These are phyloP conservation scores for Byssochlamys sp. DNA, from an alignment of 2,329 filamentous ascomycete genomes.

Conservation along the genomic window DNA sequence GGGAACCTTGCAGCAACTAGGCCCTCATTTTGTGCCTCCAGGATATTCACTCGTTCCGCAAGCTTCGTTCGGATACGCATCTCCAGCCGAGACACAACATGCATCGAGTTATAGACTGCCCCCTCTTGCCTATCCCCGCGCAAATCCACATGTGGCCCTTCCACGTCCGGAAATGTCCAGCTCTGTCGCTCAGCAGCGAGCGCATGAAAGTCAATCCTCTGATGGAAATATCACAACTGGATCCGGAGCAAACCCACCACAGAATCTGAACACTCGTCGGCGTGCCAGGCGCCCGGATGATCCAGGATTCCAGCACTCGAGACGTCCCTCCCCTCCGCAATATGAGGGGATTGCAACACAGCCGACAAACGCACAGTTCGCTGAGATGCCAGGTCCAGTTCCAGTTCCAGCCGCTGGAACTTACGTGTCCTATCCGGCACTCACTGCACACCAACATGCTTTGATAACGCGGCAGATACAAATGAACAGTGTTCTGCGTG, in stretches of 20 bases:
- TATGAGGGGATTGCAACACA: background rate
- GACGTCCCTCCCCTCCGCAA: slow-evolving; percentile 1
- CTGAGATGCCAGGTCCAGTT: background rate
- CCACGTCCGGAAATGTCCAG: slow-evolving; percentile 5
- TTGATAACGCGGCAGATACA: slow-evolving; percentile 5
- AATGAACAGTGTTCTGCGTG: slow-evolving; percentile 6
- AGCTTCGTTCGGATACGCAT: background rate
- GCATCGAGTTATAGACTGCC: background rate
- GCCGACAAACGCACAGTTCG: background rate
- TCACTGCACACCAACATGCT: slow-evolving; percentile 4
- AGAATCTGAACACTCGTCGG: slow-evolving; percentile 2
- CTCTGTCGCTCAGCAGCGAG: slow-evolving; percentile 5
- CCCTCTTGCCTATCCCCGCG: background rate
- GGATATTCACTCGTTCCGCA: slow-evolving; percentile 2
- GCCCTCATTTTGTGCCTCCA: background rate
- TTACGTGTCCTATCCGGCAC: background rate
- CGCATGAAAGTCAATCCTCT: slow-evolving; percentile 3
- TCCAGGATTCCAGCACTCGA: background rate
- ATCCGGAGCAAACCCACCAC: background rate
- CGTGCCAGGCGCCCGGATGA: slow-evolving; percentile 5
- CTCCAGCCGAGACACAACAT: slow-evolving; percentile 1
- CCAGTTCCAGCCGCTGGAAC: background rate
- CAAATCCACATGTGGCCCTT: slow-evolving; percentile 3
- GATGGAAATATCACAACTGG: background rate
- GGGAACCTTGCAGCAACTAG: background rate